Evolutionary conservation across 2,329 filamentous ascomycete genomes (phyloP).

Genomic region (Alternaria conjuncta): DNA sequence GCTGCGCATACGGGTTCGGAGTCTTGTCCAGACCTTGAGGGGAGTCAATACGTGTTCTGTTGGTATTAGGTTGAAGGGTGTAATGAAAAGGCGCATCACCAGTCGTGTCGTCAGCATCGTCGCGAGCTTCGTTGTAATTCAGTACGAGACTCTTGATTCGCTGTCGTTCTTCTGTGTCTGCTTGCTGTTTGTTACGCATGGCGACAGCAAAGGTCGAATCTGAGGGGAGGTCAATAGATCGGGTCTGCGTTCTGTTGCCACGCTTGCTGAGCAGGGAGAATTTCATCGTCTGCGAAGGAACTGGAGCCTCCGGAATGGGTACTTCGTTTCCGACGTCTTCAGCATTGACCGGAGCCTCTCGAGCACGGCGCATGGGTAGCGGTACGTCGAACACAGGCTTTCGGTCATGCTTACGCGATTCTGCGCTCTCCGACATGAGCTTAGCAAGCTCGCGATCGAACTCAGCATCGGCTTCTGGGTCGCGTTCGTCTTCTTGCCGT

Average conservation of each 20-base stretch:
- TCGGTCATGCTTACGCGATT: conserved; percentile 94
- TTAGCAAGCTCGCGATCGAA: conserved; percentile 98
- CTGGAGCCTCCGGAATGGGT: conserved; percentile 41
- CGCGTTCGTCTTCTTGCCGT: conserved; percentile 84
- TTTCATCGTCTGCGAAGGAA: conserved; percentile 74
- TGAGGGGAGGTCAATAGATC: conserved; percentile 85
- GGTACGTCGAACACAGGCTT: conserved; percentile 97
- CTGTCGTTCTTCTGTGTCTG: conserved; percentile 94
- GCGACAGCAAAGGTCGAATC: conserved; percentile 95
- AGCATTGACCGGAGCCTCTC: conserved; percentile 59
- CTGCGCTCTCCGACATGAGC: conserved; percentile 96
- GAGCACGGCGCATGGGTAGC: conserved; percentile 80
- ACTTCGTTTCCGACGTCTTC: conserved; percentile 53
- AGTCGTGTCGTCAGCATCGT: conserved; percentile 70
- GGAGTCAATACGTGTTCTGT: conserved; percentile 56
- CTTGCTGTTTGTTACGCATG: conserved; percentile 94
- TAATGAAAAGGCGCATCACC: conserved; percentile 65
- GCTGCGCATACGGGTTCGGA: conserved; percentile 52
- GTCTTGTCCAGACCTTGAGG: conserved; percentile 50
- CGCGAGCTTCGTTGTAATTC: conserved; percentile 86
- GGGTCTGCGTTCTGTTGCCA: conserved; percentile 94
- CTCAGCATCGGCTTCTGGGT: conserved; percentile 93
- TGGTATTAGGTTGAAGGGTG: conserved; percentile 52
- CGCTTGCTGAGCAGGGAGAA: conserved; percentile 96
- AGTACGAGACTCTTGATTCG: conserved; percentile 97